A percentile compares a stretch with the other conserved stretches of the same genome.
Conservation (phyloP, 768 basidiomycete species). For the Scleroderma bovista region DNA sequence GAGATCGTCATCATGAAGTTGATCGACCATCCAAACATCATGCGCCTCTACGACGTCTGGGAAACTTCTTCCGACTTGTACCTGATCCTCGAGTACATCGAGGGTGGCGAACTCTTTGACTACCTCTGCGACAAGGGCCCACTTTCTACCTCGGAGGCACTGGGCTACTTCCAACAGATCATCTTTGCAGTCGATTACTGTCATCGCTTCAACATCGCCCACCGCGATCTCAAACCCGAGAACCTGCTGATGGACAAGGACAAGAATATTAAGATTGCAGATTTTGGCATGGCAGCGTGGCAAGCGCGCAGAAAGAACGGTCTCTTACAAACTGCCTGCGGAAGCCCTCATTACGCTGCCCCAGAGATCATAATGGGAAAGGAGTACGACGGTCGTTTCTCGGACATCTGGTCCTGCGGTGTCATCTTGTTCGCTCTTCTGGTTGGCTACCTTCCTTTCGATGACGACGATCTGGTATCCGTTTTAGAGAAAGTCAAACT, state of each 20-base stretch:
- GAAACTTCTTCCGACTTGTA: conserved; percentile 86
- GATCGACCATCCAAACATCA: conserved; percentile 90
- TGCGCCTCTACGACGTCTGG: conserved; percentile 96
- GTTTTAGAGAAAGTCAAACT: conserved; percentile 78
- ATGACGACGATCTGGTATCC: conserved; percentile 74
- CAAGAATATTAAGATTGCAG: conserved; percentile 89
- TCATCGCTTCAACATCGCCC: conserved; percentile 90
- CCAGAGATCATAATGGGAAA: conserved; percentile 85
- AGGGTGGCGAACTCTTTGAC: conserved; percentile 93
- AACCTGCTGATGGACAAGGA: conserved; percentile 83
- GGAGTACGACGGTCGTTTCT: conserved; percentile 78
- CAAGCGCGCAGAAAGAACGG: conserved; percentile 54
- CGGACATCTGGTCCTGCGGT: conserved; percentile 97
- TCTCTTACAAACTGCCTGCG: conserved; percentile 79
- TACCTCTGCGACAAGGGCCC: conserved; percentile 78
- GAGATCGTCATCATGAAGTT: conserved; percentile 99
- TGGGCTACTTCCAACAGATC: conserved; percentile 90
- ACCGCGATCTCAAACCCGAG: conserved; percentile 92
- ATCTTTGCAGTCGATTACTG: conserved; percentile 89
- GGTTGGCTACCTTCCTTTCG: conserved; percentile 84
- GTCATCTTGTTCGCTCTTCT: conserved; percentile 90
- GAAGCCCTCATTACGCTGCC: conserved; percentile 92
- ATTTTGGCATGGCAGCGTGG: conserved; percentile 98
- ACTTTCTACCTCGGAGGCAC: conserved; percentile 64
- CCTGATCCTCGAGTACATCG: conserved; percentile 91